phyloP scores from a whole-genome alignment of 805 yeast genomes.

The Maudiozyma serrabonitensis region DNA sequence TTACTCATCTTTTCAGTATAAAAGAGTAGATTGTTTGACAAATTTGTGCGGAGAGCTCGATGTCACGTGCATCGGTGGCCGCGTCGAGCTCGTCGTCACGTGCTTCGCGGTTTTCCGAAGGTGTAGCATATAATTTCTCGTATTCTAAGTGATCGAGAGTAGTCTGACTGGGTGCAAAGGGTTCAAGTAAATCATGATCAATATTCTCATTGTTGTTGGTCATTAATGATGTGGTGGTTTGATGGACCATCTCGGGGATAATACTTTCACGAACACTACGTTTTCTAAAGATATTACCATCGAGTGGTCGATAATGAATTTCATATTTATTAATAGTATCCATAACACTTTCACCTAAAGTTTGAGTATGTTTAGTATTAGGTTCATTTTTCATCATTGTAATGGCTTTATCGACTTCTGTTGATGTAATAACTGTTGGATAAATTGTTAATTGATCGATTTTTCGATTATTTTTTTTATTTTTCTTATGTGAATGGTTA shows the following conservation, averaged over 20 bases:
- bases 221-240: background rate
- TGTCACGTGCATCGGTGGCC: background rate
- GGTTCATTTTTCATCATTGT: constrained; percentile 2
- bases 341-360: constrained; percentile 6
- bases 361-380: background rate
- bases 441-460: background rate
- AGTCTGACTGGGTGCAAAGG: background rate
- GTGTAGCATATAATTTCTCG: background rate
- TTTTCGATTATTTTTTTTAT: background rate
- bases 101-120: background rate
- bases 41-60: background rate
- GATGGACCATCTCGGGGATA: constrained; percentile 3
- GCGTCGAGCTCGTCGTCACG: background rate
- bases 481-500: background rate
- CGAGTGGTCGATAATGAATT: constrained; percentile 8
- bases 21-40: background rate
- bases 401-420: constrained; percentile 10
- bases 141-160: background rate
- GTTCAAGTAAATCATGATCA: background rate
- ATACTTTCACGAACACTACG: constrained; percentile 1
- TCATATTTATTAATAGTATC: constrained; percentile 17
- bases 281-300: constrained; percentile 18
- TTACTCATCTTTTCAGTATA: background rate
- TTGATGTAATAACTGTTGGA: constrained; percentile 17
- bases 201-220: background rate